Evolutionary conservation across 805 yeast species (phyloP), one percentile per base, ranked within the genome.

Genomic region (Kazachstania taianensis): DNA sequence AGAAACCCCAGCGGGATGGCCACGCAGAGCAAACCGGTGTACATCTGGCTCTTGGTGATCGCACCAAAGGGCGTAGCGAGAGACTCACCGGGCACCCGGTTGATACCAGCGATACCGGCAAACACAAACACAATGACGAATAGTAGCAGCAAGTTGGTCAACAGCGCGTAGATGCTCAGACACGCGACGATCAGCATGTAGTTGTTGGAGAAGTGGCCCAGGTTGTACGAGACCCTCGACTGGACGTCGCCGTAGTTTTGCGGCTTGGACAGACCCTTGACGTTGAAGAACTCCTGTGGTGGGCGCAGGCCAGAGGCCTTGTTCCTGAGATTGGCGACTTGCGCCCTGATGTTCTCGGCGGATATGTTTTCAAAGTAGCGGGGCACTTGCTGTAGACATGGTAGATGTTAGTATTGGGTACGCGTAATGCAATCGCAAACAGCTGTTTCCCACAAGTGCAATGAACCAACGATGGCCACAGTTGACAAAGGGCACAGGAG

Each of bases 271-370:
- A 92, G 60, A 57, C 94, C 78, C 61, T 86, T 81, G 53, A 82
- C 62, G 57, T 92, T 96, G 54, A 92, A 84, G 57, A 92, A 92
- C 58, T 92, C 98, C 60, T 81, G 92, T 28, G 94, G 87, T 25
- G 96, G 84, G 54, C 82, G 79, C 42, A 92, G 60, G 50, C 81
- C 73, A 32, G 92, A 62, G 42, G 86, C 66, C 43, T 78, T 73
- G 26, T 69, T 52, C 53, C 80, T 84, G 33, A 89, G 47, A 3
- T 76, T 48, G 20, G 60, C 63, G 16, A 75, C 61, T 44, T 73
- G 78, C 28, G 54, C 53, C 61, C 67, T 53, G 38, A 59, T 42
- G 19, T 48, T 45, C 14, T 59, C 62, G 24, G 53, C 24, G 2
- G 63, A 55, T 7, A 59, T 33, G 32, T 50, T 53, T 26, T 56